Conservation (phyloP, 2,329 filamentous ascomycete species). For the Apiospora pterosperma region DNA sequence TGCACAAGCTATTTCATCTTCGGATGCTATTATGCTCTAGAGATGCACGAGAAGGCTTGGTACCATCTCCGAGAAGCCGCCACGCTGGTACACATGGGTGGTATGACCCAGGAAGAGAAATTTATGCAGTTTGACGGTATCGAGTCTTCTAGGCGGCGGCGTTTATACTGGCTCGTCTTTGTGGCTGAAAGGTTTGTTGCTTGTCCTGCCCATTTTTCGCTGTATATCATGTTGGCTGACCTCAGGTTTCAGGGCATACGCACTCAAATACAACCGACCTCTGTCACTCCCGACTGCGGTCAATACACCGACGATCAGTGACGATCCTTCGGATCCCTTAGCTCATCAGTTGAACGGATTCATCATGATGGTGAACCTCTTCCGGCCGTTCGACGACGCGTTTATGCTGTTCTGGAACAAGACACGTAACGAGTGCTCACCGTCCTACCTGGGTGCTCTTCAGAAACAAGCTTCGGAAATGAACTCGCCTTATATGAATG, state of each 20-base stretch:
- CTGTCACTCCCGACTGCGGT: slow-evolving; percentile 68
- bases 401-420: slow-evolving; percentile 67
- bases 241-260: slow-evolving; percentile 54
- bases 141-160: slow-evolving; percentile 61
- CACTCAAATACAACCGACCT: slow-evolving; percentile 66
- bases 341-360: slow-evolving; percentile 53
- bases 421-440: slow-evolving; percentile 53
- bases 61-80: slow-evolving; percentile 75
- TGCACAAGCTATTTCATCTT: slow-evolving; percentile 80
- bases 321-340: slow-evolving; percentile 56
- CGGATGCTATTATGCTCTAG: slow-evolving; percentile 66
- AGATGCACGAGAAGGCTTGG: slow-evolving; percentile 75
- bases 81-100: slow-evolving; percentile 61
- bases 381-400: slow-evolving; percentile 62
- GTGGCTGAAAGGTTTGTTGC: slow-evolving; percentile 61
- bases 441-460: slow-evolving; percentile 53
- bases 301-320: slow-evolving; percentile 58
- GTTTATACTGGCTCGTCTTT: slow-evolving; percentile 72
- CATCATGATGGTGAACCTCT: slow-evolving; percentile 59
- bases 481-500: slow-evolving; percentile 43
- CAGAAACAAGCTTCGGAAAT: slow-evolving; percentile 61
- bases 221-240: neutral
- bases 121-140: slow-evolving; percentile 57
- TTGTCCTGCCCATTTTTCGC: neutral
- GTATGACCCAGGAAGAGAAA: slow-evolving; percentile 59